Conservation (phyloP, 2,329 filamentous ascomycete genomes). For the Aureobasidium sp. region DNA sequence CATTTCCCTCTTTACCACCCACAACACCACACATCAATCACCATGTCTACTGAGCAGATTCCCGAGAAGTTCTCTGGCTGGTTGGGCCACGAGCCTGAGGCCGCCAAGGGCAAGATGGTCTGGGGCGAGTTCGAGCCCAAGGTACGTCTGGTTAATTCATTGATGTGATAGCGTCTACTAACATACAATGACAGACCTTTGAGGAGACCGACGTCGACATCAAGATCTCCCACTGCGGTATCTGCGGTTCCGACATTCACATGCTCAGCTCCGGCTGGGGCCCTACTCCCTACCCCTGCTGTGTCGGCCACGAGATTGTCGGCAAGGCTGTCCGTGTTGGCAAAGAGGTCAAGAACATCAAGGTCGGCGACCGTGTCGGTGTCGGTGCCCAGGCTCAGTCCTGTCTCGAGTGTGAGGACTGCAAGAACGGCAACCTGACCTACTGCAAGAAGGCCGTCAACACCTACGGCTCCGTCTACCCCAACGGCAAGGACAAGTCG, state of each 20-base stretch:
- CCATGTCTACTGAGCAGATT: slow-evolving; percentile 24
- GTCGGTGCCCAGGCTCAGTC: slow-evolving; percentile 41
- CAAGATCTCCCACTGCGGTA: slow-evolving; percentile 33
- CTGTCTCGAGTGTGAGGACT: slow-evolving; percentile 47
- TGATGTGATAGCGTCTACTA: not conserved
- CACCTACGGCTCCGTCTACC: slow-evolving; percentile 27
- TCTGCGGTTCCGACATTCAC: slow-evolving; percentile 26
- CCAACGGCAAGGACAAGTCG: slow-evolving; percentile 43
- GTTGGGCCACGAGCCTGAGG: slow-evolving; percentile 43
- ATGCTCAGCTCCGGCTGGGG: slow-evolving; percentile 32
- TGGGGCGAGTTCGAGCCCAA: slow-evolving; percentile 43
- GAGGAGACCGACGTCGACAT: slow-evolving; percentile 34
- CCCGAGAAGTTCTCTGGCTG: slow-evolving; percentile 49
- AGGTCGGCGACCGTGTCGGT: slow-evolving; percentile 36
- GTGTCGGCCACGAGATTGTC: slow-evolving; percentile 23
- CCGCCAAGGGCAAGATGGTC: slow-evolving; percentile 46
- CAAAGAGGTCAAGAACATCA: slow-evolving; percentile 21
- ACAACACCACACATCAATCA: slow-evolving; percentile 7
- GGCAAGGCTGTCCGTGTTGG: slow-evolving; percentile 22
- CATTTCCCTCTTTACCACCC: not conserved
- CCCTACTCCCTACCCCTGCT: slow-evolving; percentile 29
- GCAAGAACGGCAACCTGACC: slow-evolving; percentile 32
- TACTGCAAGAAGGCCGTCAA: slow-evolving; percentile 24
- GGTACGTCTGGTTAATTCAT: slow-evolving; percentile 20
- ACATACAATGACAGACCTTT: slow-evolving; percentile 30